Evolutionary conservation across 2,329 filamentous ascomycete genomes (phyloP).

Genomic region (Cladosporium phlei): DNA sequence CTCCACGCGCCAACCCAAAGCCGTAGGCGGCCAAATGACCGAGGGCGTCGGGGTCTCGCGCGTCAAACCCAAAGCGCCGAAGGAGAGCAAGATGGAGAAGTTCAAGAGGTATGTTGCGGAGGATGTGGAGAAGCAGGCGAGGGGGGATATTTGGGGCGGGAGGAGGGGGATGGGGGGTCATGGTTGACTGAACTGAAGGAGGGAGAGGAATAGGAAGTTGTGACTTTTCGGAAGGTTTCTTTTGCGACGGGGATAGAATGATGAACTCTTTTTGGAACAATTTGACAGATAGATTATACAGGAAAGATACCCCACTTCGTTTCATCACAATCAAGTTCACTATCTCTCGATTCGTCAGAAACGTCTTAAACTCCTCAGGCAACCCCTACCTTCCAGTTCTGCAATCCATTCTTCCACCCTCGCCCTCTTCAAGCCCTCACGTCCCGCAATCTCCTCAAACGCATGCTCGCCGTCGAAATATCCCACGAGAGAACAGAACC

Average conservation of each 20-base stretch:
- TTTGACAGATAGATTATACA: too few species aligned
- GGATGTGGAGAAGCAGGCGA: conserved; percentile 11
- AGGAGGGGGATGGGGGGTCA: conserved; percentile 7
- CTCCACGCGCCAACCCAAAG: conserved; percentile 10
- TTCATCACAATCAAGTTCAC: too few species aligned
- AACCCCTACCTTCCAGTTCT: conserved; percentile 66
- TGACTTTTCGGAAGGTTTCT: background rate
- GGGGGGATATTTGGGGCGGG: conserved; percentile 10
- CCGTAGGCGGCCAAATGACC: conserved; percentile 11
- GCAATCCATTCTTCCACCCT: conserved; percentile 47
- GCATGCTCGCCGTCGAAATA: conserved; percentile 85
- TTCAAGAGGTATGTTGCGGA: conserved; percentile 4
- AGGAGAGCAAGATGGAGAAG: conserved; percentile 13
- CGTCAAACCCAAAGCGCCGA: conserved; percentile 7
- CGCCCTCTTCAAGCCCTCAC: conserved; percentile 65
- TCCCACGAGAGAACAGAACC: conserved; percentile 70
- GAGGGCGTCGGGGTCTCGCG: conserved; percentile 9
- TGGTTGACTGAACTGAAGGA: too few species aligned
- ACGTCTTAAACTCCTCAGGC: conserved; percentile 40
- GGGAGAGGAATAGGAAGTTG: background rate
- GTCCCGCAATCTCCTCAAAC: conserved; percentile 68
- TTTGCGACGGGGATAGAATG: background rate
- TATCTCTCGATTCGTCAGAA: conserved; percentile 8
- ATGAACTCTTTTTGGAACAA: too few species aligned
- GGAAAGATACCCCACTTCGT: too few species aligned